Conservation (phyloP, 371 early-diverging fungal species). For the Mucor mucedo region DNA sequence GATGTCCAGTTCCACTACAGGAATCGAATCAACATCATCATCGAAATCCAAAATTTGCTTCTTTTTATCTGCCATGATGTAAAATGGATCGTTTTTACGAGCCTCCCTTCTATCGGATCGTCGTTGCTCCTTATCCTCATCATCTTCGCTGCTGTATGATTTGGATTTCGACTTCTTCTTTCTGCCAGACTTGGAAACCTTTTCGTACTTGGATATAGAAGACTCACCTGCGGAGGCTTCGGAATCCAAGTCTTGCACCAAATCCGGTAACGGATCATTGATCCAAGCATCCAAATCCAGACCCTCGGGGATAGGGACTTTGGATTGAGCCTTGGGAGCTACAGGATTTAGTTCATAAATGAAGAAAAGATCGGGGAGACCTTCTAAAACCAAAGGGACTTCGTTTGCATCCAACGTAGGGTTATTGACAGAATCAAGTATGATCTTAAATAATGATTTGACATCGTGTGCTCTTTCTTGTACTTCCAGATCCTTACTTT, state of each 20-base stretch:
- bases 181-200: conserved; percentile 38
- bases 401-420: conserved; percentile 17
- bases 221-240: conserved; percentile 27
- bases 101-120: conserved; percentile 66
- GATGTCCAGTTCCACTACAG: conserved; percentile 76
- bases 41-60: conserved; percentile 39
- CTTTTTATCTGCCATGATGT: conserved; percentile 49
- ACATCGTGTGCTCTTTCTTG: conserved; percentile 76
- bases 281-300: conserved; percentile 88
- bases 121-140: conserved; percentile 55
- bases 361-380: conserved; percentile 71
- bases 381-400: conserved; percentile 46
- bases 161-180: conserved; percentile 7
- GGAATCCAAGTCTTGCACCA: conserved; percentile 47
- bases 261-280: conserved; percentile 70
- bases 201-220: conserved; percentile 7
- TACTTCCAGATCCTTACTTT: conserved; percentile 76
- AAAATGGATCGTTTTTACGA: conserved; percentile 76
- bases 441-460: conserved; percentile 61
- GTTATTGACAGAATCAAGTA: conserved; percentile 37
- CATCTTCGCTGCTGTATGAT: conserved; percentile 39
- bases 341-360: conserved; percentile 91
- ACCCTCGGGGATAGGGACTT: conserved; percentile 89
- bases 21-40: conserved; percentile 81
- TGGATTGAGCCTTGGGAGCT: conserved; percentile 88